Percentiles rank a stretch among this genome's conserved stretches.
phyloP scores from a whole-genome alignment of 768 basidiomycete genomes.

The Mycena amicta region DNA sequence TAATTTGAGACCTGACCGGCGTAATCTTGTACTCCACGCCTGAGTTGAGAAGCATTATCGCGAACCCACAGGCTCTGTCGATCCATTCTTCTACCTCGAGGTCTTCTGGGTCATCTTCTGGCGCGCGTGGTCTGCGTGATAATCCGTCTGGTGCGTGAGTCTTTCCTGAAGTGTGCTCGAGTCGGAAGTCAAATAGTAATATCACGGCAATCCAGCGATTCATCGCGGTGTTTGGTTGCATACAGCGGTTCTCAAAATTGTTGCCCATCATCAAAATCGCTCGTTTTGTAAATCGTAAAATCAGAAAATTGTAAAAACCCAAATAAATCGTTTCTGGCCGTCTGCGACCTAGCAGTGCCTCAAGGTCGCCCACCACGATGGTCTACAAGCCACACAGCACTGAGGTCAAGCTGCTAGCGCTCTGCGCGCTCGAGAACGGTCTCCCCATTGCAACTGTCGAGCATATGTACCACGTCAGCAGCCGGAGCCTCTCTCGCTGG shows the following conservation, averaged over 20 bases:
- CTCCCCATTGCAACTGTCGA: not conserved
- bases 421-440: not conserved
- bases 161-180: too few species aligned
- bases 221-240: too few species aligned
- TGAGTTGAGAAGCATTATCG: too few species aligned
- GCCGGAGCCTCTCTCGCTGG: constrained; percentile 6
- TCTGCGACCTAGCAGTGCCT: not conserved
- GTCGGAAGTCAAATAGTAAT: too few species aligned
- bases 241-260: not conserved
- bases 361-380: not conserved
- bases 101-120: too few species aligned
- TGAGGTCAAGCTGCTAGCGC: constrained; percentile 5
- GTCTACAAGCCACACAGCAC: not conserved
- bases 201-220: too few species aligned
- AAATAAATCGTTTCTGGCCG: not conserved
- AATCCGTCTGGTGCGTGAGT: too few species aligned
- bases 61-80: too few species aligned
- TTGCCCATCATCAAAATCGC: not conserved
- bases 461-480: not conserved
- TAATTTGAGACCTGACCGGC: too few species aligned
- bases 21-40: too few species aligned
- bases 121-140: too few species aligned
- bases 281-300: not conserved
- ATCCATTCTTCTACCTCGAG: too few species aligned
- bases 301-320: not conserved